phyloP scores from a whole-genome alignment of 139 green algal genomes.

The Micractinium conductrix region DNA sequence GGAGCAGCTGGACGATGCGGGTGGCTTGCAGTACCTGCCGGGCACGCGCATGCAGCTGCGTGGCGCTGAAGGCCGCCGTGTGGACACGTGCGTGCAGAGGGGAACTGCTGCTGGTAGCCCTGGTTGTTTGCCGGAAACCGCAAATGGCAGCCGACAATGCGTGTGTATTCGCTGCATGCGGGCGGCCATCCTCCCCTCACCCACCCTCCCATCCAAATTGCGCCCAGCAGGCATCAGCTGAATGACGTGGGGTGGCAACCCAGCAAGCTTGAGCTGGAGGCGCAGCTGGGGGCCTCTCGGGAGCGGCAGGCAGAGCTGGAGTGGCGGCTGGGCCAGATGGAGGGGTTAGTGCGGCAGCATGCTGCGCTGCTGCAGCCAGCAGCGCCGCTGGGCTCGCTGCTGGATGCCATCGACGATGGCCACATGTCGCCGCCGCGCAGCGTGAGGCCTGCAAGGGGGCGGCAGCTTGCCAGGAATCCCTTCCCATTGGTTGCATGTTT shows the following conservation, averaged over 20 bases:
- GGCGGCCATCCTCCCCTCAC: no score
- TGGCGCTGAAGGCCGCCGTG: background rate
- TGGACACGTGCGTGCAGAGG: constrained; percentile 4
- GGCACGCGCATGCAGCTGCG: constrained; percentile 35
- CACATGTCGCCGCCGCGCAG: background rate
- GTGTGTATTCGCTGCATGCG: background rate
- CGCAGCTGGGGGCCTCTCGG: constrained; percentile 36
- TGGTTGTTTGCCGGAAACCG: background rate
- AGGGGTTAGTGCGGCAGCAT: constrained; percentile 16
- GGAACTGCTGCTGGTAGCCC: background rate
- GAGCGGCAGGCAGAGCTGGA: constrained; percentile 42
- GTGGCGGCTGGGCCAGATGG: constrained; percentile 42
- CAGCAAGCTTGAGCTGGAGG: constrained; percentile 52
- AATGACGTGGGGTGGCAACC: constrained; percentile 41
- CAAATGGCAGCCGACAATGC: background rate
- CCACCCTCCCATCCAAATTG: no score
- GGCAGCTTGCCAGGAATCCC: no score
- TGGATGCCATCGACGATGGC: constrained; percentile 6
- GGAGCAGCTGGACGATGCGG: background rate
- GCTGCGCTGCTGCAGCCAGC: background rate
- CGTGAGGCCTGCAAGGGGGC: no score
- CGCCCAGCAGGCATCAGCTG: constrained; percentile 35
- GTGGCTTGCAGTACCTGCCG: background rate
- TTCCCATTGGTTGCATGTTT: no score
- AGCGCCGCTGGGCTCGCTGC: constrained; percentile 12